Conservation (phyloP, 192 early-diverging fungal genomes). For the Geranomyces michiganensis region DNA sequence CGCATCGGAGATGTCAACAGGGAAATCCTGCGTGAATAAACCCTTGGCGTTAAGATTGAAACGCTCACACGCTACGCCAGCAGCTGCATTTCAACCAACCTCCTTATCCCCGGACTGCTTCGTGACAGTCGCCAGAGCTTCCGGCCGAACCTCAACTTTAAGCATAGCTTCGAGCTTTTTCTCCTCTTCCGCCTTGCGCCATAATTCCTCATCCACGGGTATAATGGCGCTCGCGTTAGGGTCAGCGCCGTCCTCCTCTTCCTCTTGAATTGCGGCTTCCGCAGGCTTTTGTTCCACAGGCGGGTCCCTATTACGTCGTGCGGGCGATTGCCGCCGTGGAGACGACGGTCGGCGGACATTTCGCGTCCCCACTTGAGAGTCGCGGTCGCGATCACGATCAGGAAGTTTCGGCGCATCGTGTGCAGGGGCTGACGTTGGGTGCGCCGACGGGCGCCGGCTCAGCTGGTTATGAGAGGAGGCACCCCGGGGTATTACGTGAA, state of each 20-base stretch:
- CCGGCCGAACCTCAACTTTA: constrained; percentile 31
- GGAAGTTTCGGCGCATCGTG: too few species aligned
- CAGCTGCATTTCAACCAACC: constrained; percentile 17
- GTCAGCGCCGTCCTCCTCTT: constrained; percentile 2
- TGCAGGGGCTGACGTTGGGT: too few species aligned
- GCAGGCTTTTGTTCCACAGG: too few species aligned
- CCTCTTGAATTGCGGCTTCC: neutral
- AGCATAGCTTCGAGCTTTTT: constrained; percentile 30
- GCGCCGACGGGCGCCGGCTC: too few species aligned
- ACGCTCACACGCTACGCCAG: neutral
- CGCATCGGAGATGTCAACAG: constrained; percentile 22
- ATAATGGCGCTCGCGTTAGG: constrained; percentile 33
- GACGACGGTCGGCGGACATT: too few species aligned
- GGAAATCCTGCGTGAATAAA: constrained; percentile 24
- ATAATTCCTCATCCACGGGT: constrained; percentile 33
- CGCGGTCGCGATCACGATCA: too few species aligned
- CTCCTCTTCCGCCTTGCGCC: constrained; percentile 27
- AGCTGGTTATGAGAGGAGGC: too few species aligned
- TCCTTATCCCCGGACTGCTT: constrained; percentile 22
- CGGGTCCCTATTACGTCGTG: too few species aligned
- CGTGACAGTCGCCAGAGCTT: constrained; percentile 32
- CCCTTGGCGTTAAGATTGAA: neutral
- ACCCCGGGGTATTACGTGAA: too few species aligned
- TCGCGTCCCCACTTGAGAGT: too few species aligned
- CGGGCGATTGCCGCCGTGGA: too few species aligned